Evolutionary conservation across 768 basidiomycete genomes (phyloP).

Genomic region (Austroboletus festivus): DNA sequence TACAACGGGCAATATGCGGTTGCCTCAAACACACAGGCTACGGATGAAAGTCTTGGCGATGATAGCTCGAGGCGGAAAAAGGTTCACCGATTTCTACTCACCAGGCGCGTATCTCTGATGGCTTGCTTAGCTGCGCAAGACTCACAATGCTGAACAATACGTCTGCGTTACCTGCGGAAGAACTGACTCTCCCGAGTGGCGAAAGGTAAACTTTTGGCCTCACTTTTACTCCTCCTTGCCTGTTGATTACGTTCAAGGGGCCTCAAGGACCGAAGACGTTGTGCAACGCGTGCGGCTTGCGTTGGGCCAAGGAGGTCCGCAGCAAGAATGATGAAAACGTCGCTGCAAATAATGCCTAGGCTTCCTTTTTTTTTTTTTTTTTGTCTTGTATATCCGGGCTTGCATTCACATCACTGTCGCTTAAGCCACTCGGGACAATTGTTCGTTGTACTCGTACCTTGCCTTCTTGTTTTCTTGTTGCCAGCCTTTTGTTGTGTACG

Average conservation of each 20-base stretch:
- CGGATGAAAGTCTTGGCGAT: slow-evolving; percentile 45
- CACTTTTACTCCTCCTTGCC: slow-evolving; percentile 8
- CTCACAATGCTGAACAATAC: slow-evolving; percentile 58
- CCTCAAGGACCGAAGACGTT: slow-evolving; percentile 95
- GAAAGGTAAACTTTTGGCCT: slow-evolving; percentile 53
- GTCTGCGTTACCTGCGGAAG: slow-evolving; percentile 92
- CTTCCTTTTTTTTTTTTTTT: background rate
- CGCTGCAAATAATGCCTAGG: slow-evolving; percentile 18
- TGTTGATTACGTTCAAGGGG: slow-evolving; percentile 48
- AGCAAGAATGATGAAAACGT: slow-evolving; percentile 37
- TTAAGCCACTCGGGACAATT: slow-evolving; percentile 7
- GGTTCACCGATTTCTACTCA: slow-evolving; percentile 31
- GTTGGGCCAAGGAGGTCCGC: slow-evolving; percentile 82
- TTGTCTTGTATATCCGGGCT: background rate
- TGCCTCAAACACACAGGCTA: slow-evolving; percentile 10
- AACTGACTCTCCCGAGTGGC: slow-evolving; percentile 97
- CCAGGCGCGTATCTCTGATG: slow-evolving; percentile 1
- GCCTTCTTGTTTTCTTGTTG: slow-evolving; percentile 19
- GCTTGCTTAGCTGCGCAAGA: slow-evolving; percentile 34
- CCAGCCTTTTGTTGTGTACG: slow-evolving; percentile 4
- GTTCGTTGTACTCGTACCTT: slow-evolving; percentile 1
- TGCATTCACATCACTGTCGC: background rate
- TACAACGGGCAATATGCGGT: slow-evolving; percentile 17
- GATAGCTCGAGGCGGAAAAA: slow-evolving; percentile 62
- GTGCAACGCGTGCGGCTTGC: slow-evolving; percentile 92